phyloP scores from a whole-genome alignment of 2,329 filamentous ascomycete species.

The Triangularia verruculosa region DNA sequence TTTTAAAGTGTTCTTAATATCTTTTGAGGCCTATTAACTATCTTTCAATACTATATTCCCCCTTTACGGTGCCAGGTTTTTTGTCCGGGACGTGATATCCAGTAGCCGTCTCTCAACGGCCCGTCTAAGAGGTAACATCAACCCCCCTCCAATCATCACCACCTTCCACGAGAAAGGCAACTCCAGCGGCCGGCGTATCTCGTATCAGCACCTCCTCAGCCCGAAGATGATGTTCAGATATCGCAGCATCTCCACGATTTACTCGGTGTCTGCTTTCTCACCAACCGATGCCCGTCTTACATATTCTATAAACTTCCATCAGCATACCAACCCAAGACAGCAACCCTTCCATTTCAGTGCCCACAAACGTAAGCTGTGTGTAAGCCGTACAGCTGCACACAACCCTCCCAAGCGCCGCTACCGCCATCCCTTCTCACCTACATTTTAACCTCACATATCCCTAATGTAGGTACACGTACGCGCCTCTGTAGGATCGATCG shows the following conservation, averaged over 20 bases:
- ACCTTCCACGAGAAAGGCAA: background rate
- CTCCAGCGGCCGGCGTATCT: background rate
- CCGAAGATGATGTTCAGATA: background rate
- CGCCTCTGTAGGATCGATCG: background rate
- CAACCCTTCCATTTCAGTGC: background rate
- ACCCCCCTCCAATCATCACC: background rate
- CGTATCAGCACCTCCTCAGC: background rate
- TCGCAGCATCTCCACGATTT: background rate
- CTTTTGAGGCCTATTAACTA: too few relatives aligned
- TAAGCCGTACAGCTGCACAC: background rate
- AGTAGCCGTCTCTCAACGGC: background rate
- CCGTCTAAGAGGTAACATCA: background rate
- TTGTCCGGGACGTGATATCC: too few relatives aligned
- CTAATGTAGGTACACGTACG: background rate
- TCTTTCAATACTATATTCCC: too few relatives aligned
- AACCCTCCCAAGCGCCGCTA: background rate
- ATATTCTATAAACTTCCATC: background rate
- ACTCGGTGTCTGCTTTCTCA: background rate
- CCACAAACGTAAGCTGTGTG: background rate
- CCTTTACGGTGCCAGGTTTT: too few relatives aligned
- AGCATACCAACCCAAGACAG: background rate
- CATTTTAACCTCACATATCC: background rate
- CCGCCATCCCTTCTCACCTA: background rate
- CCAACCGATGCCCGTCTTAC: background rate
- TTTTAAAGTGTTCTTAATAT: too few relatives aligned